Base-by-base conservation (phyloP, 257 asterid species). In the Lycium barbarum region DNA sequence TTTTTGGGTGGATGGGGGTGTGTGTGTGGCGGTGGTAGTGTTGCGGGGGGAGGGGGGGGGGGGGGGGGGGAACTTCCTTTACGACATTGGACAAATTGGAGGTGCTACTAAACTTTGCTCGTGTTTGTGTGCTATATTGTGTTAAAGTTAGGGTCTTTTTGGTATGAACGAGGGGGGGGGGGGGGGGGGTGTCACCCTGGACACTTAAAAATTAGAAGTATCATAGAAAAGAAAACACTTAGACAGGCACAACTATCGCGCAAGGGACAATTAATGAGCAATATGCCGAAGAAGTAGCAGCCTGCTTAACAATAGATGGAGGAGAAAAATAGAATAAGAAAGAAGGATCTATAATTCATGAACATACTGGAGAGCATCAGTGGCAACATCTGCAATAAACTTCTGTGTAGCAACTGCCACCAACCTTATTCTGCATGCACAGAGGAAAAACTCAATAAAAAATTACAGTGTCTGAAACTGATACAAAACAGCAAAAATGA, bases 391-490 rank as follows among this genome's bases (percentile, higher is more conserved):
- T 45, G 99, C 92, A n/a, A 96, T 93, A 71, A 96, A 96, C 86
- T 95, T 96, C 93, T 96, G 99, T 20, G 99, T 95, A 71, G 99
- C 98, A 81, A 96, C 98, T n/a, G 99, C 97, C 22, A 96, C 98
- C 90, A 96, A 92, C 91, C 99, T 92, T 72, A 94, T 91, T 91
- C 99, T 96, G 89, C 92, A 88, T n/a, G 36, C 88, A 89, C 78
- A 71, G 66, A 80, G 90, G 86, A 84, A 80, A 93, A 95, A 90
- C 90, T 94, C 99, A 96, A 87, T 91, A 98, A 93, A 85, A 91
- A 92, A 93, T 93, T 97, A 67, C 97, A 93, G 82, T 98, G 90
- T 74, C 93, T 93, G 85, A 96, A 95, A 54, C 97, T 97, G 79
- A 53, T 53, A 76, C 13, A 36, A 66, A 66, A 66, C 20, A 12